Evolutionary conservation across 176 grass and related monocot genomes (phyloP).

Genomic region (Areca catechu): DNA sequence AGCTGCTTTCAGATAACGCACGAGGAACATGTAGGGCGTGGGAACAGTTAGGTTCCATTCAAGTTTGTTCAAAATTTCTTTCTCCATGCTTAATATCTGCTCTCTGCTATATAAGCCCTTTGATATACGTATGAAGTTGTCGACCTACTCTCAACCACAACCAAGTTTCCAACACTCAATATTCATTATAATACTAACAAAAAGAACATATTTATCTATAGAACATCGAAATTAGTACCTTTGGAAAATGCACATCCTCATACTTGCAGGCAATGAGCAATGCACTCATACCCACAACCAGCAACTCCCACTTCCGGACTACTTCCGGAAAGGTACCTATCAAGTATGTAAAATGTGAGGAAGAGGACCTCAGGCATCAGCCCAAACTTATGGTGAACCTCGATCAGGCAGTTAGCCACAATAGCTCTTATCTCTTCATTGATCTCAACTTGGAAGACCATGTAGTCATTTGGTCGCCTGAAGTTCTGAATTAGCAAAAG

Average conservation of each 20-base stretch:
- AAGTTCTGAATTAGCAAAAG: not conserved
- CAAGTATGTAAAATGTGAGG: not conserved
- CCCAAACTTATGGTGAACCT: constrained; percentile 5
- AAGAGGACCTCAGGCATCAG: constrained; percentile 5
- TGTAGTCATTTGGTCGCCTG: not conserved
- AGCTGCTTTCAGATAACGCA: constrained; percentile 49
- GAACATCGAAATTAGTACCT: not conserved
- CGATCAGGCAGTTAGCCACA: constrained; percentile 1
- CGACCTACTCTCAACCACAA: not conserved
- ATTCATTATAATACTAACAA: not conserved
- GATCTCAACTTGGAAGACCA: constrained; percentile 6
- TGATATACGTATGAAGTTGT: constrained; percentile 4
- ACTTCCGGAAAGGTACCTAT: not conserved
- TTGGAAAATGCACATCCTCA: constrained; percentile 2
- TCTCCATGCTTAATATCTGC: constrained; percentile 4
- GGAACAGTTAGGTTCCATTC: constrained; percentile 74
- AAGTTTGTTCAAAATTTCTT: constrained; percentile 11
- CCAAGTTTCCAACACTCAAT: not conserved
- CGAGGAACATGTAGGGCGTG: constrained; percentile 51
- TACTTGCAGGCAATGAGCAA: constrained; percentile 16
- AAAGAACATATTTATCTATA: not conserved
- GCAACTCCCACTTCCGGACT: not conserved
- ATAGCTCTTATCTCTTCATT: constrained; percentile 8
- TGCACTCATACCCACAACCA: not conserved
- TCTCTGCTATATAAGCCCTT: constrained; percentile 5